phyloP scores from a whole-genome alignment of 2,329 filamentous ascomycete species.

The Didymella keratinophila region DNA sequence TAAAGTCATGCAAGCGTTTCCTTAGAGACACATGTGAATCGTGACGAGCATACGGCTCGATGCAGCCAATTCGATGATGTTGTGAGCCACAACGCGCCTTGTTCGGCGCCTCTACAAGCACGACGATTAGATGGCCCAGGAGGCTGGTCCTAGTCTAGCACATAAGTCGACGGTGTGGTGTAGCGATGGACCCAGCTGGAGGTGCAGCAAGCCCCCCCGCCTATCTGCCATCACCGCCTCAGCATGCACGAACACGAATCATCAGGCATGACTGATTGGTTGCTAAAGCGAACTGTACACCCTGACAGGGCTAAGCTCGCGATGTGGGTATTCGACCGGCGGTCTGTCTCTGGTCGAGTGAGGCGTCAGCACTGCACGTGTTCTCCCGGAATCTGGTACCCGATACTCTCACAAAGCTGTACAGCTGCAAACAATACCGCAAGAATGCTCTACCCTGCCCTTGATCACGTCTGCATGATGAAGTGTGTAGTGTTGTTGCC shows the following conservation, averaged over 20 bases:
- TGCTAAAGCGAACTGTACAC: neutral
- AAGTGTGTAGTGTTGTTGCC: neutral
- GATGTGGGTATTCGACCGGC: slow-evolving; percentile 18
- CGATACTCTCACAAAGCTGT: neutral
- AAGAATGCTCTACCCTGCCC: slow-evolving; percentile 1
- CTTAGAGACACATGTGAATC: slow-evolving; percentile 1
- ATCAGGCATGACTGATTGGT: slow-evolving; percentile 5
- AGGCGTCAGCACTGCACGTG: slow-evolving; percentile 25
- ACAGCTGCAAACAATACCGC: slow-evolving; percentile 10
- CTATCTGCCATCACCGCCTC: slow-evolving; percentile 15
- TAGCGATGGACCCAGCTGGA: slow-evolving; percentile 11
- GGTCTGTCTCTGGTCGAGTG: slow-evolving; percentile 16
- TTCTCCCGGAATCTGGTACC: slow-evolving; percentile 2
- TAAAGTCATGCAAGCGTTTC: neutral
- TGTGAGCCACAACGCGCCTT: slow-evolving; percentile 5
- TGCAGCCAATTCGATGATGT: neutral
- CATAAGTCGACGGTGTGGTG: slow-evolving; percentile 2
- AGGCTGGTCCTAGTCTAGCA: slow-evolving; percentile 4
- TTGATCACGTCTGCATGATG: slow-evolving; percentile 1
- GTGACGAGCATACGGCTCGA: neutral
- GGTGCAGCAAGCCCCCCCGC: slow-evolving; percentile 8
- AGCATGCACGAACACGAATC: slow-evolving; percentile 1
- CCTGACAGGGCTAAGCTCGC: slow-evolving; percentile 15
- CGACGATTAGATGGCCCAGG: slow-evolving; percentile 1
- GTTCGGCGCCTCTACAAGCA: slow-evolving; percentile 1